phyloP scores from a whole-genome alignment of 257 asterid species.

The Solanum megistacrolobum region DNA sequence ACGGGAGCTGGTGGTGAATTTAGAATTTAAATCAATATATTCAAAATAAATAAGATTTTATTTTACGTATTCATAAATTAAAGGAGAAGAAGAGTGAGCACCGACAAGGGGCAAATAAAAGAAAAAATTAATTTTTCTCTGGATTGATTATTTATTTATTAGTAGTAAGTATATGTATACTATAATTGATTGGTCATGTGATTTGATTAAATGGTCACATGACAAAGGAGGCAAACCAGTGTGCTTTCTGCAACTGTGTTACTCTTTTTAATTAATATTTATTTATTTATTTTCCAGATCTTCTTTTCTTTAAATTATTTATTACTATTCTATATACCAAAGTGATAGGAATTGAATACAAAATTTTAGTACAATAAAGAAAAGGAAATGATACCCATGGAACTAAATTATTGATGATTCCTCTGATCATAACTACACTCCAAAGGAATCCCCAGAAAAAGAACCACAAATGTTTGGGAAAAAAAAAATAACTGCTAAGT shows the following conservation, averaged over 20 bases:
- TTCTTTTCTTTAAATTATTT: neutral
- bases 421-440: neutral
- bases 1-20: neutral
- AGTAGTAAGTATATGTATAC: neutral
- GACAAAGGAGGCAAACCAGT: neutral
- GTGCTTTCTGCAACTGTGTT: neutral
- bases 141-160: neutral
- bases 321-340: neutral
- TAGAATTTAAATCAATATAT: neutral
- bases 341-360: neutral
- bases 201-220: neutral
- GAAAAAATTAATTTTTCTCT: neutral
- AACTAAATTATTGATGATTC: neutral
- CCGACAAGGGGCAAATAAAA: neutral
- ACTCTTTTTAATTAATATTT: neutral
- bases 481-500: neutral
- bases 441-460: neutral
- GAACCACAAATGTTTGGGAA: neutral
- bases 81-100: neutral
- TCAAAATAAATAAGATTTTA: neutral
- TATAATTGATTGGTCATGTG: neutral
- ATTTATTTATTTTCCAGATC: neutral
- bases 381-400: neutral
- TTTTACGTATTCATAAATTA: neutral
- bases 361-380: neutral